A percentile compares a stretch with the other conserved stretches of the same genome.
Conservation (phyloP, 1,284 basidiomycete genomes). For the Irpex lacteus region DNA sequence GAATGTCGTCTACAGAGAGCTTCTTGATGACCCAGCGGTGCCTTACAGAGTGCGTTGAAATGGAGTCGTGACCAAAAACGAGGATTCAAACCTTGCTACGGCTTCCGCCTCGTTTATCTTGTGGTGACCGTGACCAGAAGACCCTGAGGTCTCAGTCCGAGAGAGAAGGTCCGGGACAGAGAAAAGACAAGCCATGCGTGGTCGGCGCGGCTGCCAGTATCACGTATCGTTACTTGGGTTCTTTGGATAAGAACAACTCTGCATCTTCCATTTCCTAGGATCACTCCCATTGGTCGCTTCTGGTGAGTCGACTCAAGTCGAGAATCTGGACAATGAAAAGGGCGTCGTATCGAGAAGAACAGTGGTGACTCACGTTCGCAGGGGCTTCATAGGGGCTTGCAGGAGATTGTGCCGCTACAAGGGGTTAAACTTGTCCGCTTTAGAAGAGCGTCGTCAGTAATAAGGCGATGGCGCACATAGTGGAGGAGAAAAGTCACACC, state of each 20-base stretch:
- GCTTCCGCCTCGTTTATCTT: not conserved
- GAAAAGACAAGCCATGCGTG: not conserved
- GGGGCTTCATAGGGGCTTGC: not conserved
- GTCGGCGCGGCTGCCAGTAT: not conserved
- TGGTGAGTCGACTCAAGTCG: not conserved
- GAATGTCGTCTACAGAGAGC: not conserved
- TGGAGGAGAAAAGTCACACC: not conserved
- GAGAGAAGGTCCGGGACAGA: not conserved
- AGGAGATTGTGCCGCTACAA: not conserved
- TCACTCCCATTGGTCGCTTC: slow-evolving; percentile 5
- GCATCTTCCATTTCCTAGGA: slow-evolving; percentile 11
- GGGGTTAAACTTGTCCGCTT: not conserved
- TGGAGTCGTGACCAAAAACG: not conserved
- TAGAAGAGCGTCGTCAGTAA: not conserved
- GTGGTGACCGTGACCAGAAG: not conserved
- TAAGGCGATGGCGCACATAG: not conserved
- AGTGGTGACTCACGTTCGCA: slow-evolving; percentile 2
- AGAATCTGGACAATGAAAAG: not conserved
- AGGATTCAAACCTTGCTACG: not conserved
- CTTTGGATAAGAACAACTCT: slow-evolving; percentile 1
- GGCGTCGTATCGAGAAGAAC: not conserved
- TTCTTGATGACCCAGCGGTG: not conserved
- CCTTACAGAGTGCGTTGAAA: not conserved
- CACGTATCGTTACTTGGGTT: not conserved
- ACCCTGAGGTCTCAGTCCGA: not conserved